Percentiles rank a stretch among this genome's conserved stretches.
phyloP scores from a whole-genome alignment of 352 stramenopile species.

The Globisporangium barbulae region DNA sequence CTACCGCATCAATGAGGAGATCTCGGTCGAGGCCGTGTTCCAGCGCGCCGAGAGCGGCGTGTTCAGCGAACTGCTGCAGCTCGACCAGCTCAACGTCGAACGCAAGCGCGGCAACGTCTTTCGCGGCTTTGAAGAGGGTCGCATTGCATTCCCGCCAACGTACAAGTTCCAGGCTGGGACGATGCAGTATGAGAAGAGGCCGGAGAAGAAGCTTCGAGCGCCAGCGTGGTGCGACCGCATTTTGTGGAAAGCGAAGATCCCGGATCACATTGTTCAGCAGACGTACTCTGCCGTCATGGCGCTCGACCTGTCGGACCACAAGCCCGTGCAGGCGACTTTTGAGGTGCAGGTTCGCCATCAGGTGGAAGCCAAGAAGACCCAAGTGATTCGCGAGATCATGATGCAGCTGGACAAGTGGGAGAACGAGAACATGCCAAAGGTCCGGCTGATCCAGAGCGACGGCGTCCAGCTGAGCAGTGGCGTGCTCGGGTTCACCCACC shows the following conservation, averaged over 20 bases:
- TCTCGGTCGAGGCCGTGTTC: constrained; percentile 78
- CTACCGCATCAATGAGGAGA: constrained; percentile 84
- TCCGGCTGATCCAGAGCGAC: constrained; percentile 72
- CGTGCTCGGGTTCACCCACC: constrained; percentile 57
- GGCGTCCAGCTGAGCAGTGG: constrained; percentile 37
- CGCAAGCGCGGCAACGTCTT: constrained; percentile 72
- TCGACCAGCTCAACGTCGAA: constrained; percentile 74
- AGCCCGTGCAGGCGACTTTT: constrained; percentile 95
- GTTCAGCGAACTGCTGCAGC: constrained; percentile 26
- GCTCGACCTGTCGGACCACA: constrained; percentile 98
- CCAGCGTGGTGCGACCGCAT: constrained; percentile 96
- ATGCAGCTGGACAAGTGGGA: constrained; percentile 95
- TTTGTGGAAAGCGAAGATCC: constrained; percentile 70
- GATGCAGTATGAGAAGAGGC: constrained; percentile 94
- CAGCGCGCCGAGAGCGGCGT: constrained; percentile 37
- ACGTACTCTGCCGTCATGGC: constrained; percentile 88
- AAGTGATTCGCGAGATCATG: constrained; percentile 93
- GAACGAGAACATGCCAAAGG: constrained; percentile 94
- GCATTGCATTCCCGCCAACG: constrained; percentile 92
- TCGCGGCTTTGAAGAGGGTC: constrained; percentile 88
- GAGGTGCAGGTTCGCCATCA: constrained; percentile 91
- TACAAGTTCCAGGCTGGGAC: constrained; percentile 98
- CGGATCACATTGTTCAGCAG: constrained; percentile 50
- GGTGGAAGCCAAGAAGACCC: constrained; percentile 85
- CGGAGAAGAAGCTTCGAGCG: constrained; percentile 98